Base-by-base conservation (phyloP, 2,329 filamentous ascomycete genomes). In the Beauveria sp. region DNA sequence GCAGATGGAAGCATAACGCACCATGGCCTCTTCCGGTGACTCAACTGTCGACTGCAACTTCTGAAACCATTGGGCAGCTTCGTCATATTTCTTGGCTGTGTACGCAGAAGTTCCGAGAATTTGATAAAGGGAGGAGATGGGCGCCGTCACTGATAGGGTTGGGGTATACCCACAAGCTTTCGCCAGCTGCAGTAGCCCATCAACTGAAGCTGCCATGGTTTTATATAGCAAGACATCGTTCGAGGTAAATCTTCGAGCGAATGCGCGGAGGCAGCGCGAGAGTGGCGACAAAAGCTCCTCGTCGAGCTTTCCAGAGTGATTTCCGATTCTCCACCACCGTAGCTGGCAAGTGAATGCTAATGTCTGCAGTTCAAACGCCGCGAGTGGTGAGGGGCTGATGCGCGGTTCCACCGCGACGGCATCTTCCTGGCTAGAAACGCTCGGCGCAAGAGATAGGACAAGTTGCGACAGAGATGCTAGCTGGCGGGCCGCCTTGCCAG, bases 281-380 rank as follows among this genome's bases (percentile, higher is more conserved):
- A 90, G 81, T 0, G 88, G 87, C 1, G 83, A 77, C n/a, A 87
- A 68, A 7, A 92, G 72, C 16, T 91, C 88, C 61, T 85, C 86
- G 42, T 86, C 81, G 5, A 81, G 70, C 62, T 88, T 81, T 1
- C 81, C 82, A 62, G 81, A 71, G 66, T 90, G 86, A 1, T 79
- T 78, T 7, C 81, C 81, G 62, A 90, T 67, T 47, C 73, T 77
- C 88, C 88, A 91, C 81, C 85, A 90, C 47, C 77, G 74, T n/a
- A 86, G 72, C 34, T 87, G 81, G 8, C 81, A 76, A 26, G 79
- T 78, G 45, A 93, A 78, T 10, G 85, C 88, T 1, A 89, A 71
- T 1, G 79, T 74, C 66, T 92, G 89, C 1, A 91, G 71, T 63
- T 83, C 80, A 55, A 92, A 80, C 1, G 83, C 82, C 1, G 77